Percentiles rank a stretch among this genome's conserved stretches.
Conservation (phyloP, 495 filamentous ascomycete species). For the Neurospora sp. region DNA sequence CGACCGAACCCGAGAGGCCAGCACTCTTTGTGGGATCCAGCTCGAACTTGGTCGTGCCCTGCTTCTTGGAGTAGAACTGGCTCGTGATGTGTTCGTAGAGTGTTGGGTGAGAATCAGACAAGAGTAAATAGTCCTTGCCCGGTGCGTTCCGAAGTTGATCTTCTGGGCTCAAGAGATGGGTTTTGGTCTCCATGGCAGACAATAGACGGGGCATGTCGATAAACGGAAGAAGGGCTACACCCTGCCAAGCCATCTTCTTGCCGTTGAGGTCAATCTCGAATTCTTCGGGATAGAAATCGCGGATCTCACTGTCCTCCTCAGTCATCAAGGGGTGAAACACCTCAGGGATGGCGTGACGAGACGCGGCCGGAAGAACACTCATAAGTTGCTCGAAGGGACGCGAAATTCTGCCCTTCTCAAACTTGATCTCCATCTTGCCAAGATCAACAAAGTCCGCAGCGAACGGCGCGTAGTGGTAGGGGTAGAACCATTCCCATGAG, state of each 20-base stretch:
- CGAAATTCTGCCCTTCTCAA: conserved; percentile 80
- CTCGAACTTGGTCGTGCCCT: conserved; percentile 50
- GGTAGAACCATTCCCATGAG: conserved; percentile 98
- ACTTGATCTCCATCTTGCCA: conserved; percentile 63
- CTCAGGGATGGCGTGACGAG: conserved; percentile 79
- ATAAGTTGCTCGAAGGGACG: conserved; percentile 95
- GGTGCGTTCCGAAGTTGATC: conserved; percentile 70
- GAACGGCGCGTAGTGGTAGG: conserved; percentile 96
- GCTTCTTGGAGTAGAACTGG: conserved; percentile 87
- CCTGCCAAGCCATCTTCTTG: conserved; percentile 98
- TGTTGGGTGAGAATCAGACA: conserved; percentile 65
- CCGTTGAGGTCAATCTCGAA: conserved; percentile 92
- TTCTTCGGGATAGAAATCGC: conserved; percentile 94
- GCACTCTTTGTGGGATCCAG: conserved; percentile 65
- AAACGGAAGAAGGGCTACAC: conserved; percentile 86
- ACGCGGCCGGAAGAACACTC: conserved; percentile 90
- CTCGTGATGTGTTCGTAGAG: conserved; percentile 71
- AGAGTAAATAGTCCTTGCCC: conserved; percentile 68
- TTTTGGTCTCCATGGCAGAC: conserved; percentile 71
- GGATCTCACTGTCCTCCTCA: conserved; percentile 74
- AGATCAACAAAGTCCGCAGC: conserved; percentile 90
- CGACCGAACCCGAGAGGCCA: conserved; percentile 69
- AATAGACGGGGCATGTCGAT: conserved; percentile 88
- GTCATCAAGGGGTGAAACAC: conserved; percentile 86
- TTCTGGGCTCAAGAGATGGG: conserved; percentile 66